A percentile compares a stretch with the other conserved stretches of the same genome.
Conservation (phyloP, 345 rosid species). For the Gossypium stocksii region DNA sequence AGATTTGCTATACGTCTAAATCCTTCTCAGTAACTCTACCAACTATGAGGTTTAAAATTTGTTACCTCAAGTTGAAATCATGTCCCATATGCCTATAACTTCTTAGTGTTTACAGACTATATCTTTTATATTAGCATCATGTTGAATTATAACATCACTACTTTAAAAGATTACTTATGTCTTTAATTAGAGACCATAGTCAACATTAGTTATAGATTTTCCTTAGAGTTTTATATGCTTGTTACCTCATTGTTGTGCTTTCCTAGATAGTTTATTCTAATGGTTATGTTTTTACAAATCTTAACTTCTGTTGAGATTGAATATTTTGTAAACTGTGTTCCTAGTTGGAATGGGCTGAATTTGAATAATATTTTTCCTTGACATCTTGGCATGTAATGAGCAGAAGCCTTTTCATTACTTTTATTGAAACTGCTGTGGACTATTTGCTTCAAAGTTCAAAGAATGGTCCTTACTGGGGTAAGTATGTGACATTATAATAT, state of each 20-base stretch:
- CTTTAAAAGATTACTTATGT: neutral
- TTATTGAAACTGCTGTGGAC: neutral
- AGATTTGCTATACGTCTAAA: neutral
- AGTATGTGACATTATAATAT: no score
- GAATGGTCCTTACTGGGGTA: no score
- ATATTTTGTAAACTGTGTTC: neutral
- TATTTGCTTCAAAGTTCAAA: slow-evolving; percentile 6
- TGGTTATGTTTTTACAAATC: neutral
- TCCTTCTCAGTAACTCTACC: neutral
- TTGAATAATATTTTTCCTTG: neutral
- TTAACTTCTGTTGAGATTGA: neutral
- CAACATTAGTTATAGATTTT: neutral
- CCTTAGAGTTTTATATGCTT: neutral
- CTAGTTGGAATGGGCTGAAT: neutral
- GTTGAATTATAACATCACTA: neutral
- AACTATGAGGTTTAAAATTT: neutral
- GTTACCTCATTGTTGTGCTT: neutral
- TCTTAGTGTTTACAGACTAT: neutral
- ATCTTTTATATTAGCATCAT: neutral
- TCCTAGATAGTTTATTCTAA: neutral
- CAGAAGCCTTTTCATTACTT: neutral
- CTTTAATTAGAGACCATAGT: neutral
- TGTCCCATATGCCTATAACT: neutral
- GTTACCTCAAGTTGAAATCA: neutral
- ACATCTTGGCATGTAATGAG: neutral